These are phyloP conservation scores for Intubia oerlemansii DNA, from an alignment of 2,329 filamentous ascomycete genomes.

Conservation along the genomic window DNA sequence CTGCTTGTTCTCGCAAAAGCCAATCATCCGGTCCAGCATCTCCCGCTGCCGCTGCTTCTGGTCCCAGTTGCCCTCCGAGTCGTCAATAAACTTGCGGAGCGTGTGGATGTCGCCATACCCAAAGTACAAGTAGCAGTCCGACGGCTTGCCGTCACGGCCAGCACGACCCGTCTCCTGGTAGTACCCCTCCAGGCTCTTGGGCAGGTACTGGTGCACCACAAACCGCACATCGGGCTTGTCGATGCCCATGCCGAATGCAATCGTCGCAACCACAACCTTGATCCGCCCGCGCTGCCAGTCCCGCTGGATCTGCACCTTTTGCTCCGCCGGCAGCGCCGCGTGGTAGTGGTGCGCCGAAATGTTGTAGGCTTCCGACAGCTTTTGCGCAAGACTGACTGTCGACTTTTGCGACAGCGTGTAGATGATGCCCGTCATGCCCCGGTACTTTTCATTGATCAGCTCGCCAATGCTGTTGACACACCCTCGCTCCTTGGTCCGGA, in stretches of 20 bases:
- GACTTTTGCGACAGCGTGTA: conserved; percentile 76
- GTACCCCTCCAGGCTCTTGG: conserved; percentile 92
- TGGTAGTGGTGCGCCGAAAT: conserved; percentile 76
- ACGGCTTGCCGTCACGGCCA: conserved; percentile 70
- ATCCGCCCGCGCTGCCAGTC: conserved; percentile 62
- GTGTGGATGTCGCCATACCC: conserved; percentile 54
- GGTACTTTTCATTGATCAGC: conserved; percentile 50
- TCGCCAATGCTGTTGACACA: conserved; percentile 30
- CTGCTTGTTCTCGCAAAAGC: conserved; percentile 73
- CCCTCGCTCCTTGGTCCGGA: conserved; percentile 47
- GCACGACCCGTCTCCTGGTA: conserved; percentile 96
- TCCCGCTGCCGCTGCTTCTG: conserved; percentile 68
- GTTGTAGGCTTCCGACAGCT: conserved; percentile 34
- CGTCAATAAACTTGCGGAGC: conserved; percentile 61
- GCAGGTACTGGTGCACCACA: conserved; percentile 80
- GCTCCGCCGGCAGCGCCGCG: conserved; percentile 46
- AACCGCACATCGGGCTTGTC: conserved; percentile 94
- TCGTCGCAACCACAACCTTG: conserved; percentile 90
- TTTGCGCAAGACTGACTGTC: conserved; percentile 59
- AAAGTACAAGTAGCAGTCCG: conserved; percentile 82
- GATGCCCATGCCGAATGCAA: conserved; percentile 99
- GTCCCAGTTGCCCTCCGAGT: conserved; percentile 51
- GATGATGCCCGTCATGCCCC: conserved; percentile 63
- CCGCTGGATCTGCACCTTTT: conserved; percentile 52
- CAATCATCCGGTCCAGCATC: conserved; percentile 69